These are phyloP conservation scores for Capronia americana DNA, from an alignment of 2,329 filamentous ascomycete genomes.

Conservation along the genomic window DNA sequence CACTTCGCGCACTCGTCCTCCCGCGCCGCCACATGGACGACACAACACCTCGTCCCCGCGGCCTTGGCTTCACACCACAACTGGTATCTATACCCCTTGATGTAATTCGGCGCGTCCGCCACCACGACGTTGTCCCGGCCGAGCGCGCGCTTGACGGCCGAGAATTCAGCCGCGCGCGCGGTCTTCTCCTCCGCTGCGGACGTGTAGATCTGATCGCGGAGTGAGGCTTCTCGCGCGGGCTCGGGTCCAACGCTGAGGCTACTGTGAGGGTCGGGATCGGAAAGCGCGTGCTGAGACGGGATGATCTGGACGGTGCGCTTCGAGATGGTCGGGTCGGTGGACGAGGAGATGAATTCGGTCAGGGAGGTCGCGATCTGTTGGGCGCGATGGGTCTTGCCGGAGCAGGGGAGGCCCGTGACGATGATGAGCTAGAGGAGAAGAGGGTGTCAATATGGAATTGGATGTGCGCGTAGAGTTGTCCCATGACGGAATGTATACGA, in stretches of 20 bases:
- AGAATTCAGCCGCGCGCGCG: slow-evolving; percentile 66
- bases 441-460: neutral
- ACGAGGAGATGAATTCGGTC: slow-evolving; percentile 52
- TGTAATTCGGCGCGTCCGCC: slow-evolving; percentile 70
- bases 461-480: too few relatives aligned
- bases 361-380: slow-evolving; percentile 60
- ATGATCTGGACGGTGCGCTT: slow-evolving; percentile 57
- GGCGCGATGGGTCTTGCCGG: slow-evolving; percentile 67
- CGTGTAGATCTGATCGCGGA: slow-evolving; percentile 40
- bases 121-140: slow-evolving; percentile 66
- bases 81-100: slow-evolving; percentile 72
- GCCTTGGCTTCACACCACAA: slow-evolving; percentile 72
- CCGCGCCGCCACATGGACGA: slow-evolving; percentile 52
- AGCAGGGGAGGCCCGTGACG: slow-evolving; percentile 68
- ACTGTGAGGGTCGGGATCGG: slow-evolving; percentile 41
- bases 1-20: slow-evolving; percentile 40
- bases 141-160: slow-evolving; percentile 65
- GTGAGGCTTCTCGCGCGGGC: slow-evolving; percentile 51
- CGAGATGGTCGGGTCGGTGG: slow-evolving; percentile 18
- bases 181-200: slow-evolving; percentile 60
- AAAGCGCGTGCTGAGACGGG: slow-evolving; percentile 58
- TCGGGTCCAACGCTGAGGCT: slow-evolving; percentile 57
- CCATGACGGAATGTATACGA: neutral
- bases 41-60: slow-evolving; percentile 65
- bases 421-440: slow-evolving; percentile 59